These are phyloP conservation scores for Capsicum rhomboideum DNA, from an alignment of 257 asterid species.

Conservation along the genomic window DNA sequence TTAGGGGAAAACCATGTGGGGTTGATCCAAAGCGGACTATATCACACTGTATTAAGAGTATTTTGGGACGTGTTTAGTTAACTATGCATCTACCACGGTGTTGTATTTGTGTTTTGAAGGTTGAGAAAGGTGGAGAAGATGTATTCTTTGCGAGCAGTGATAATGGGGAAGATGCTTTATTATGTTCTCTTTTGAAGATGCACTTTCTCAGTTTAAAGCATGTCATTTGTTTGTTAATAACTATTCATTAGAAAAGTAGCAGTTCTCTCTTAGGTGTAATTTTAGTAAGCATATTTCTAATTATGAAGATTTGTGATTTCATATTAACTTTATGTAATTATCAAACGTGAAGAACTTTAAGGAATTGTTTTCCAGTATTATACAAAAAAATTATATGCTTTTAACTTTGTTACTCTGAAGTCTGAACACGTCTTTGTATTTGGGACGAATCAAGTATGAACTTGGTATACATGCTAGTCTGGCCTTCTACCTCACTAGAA, in stretches of 20 bases:
- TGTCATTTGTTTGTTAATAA: not conserved
- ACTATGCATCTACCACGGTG: not conserved
- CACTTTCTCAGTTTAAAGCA: not conserved
- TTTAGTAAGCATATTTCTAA: too few relatives aligned
- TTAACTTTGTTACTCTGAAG: not conserved
- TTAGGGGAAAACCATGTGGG: too few relatives aligned
- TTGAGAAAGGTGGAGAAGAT: conserved; percentile 91
- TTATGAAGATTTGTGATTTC: not conserved
- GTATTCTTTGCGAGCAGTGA: conserved; percentile 62
- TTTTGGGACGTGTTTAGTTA: not conserved
- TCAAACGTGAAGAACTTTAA: not conserved
- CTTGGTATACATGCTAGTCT: not conserved
- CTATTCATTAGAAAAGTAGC: too few relatives aligned
- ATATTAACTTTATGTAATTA: too few relatives aligned
- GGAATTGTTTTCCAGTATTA: not conserved
- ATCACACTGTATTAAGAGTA: too few relatives aligned
- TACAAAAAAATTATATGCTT: not conserved
- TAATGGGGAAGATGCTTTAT: conserved; percentile 35
- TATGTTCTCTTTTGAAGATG: not conserved
- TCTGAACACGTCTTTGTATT: not conserved
- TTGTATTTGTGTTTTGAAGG: conserved; percentile 22
- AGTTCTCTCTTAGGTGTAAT: too few relatives aligned
- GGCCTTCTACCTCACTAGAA: not conserved
- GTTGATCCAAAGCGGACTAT: too few relatives aligned
- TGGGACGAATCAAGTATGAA: not conserved